Evolutionary conservation across 2,329 filamentous ascomycete species (phyloP), one percentile per base, ranked within the genome.

Genomic region (Sporothrix pallida): DNA sequence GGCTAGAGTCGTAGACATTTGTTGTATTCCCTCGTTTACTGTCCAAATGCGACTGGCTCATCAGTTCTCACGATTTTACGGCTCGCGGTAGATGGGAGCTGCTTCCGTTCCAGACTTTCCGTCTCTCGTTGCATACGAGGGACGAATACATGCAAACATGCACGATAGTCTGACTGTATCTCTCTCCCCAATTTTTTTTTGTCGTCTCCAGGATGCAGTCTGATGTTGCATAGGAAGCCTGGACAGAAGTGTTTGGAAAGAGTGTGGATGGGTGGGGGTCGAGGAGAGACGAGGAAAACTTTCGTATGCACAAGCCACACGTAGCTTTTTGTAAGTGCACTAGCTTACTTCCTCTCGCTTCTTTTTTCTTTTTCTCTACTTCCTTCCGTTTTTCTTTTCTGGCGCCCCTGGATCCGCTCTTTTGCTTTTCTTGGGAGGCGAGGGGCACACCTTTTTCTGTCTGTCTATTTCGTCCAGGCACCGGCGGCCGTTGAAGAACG

Each of bases 211-310:
- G 58, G 58, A 62, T 42, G n/a, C 17, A 44, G 52, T 20, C 31
- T 20, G 7, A 23, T 46, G 37, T 17, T n/a, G 58, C 58, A 62
- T 13, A 17, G 31, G 5, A 37, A 37, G 31, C 5, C 2, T 37
- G 31, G 31, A 1, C 31, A 37, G 3, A 37, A 37, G 31, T 17
- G 58, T n/a, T n/a, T 13, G 46, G 15, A 54, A 37, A 63, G 23
- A 63, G 60, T 63, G 60, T 63, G 60, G 60, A 63, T 63, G 60
- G 60, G 60, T 63, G 60, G 60, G 60, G 60, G 58, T 31, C 31
- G 31, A 7, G 31, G 31, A 5, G 31, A 37, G 31, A 37, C 4
- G 3, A 7, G 31, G 31, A 17, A 12, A 31, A 23, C 23, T 26
- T 26, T 26, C 23, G 23, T 26, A 26, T 26, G 23, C 23, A 26